Base-by-base conservation (phyloP, 768 basidiomycete species). In the Paxillus rubicundulus region DNA sequence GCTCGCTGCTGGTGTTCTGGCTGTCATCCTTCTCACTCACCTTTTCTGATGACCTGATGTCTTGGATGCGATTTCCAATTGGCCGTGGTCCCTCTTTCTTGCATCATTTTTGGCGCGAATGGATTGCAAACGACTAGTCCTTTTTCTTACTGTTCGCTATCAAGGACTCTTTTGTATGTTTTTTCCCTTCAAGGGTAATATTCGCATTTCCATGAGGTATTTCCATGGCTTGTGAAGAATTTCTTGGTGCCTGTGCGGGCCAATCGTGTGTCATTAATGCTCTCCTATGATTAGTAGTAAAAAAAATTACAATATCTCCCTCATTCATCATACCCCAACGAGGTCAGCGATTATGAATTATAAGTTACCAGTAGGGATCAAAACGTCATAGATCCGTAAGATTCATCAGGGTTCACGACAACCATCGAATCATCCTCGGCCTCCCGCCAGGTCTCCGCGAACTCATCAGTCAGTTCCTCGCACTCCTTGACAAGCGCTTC, bases 401-500 rank as follows among this genome's bases (percentile, higher is more conserved):
- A 14, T 33, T 52, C 43, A 27, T 54, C 47, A 50, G 53, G 40
- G 12, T 55, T 20, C 16, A 58, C 34, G 14, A 47, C 45, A n/a
- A 55, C 45, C 36, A 58, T 21, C 9, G 43, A 46, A 36, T 50
- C 54, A 16, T 58, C 54, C n/a, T 70, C 68, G 20, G 62, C 47
- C 40, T 58, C 67, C 50, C 56, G 54, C 30, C 61, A 63, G 8
- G 59, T 56, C 52, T 75, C 68, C 45, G 75, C 77, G 63, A 86
- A 87, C 62, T 87, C 86, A 34, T 81, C 78, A 59, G 84, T 63
- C 38, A 87, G 61, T 36, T 80, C 75, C 50, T 74, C 74, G 47
- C 78, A 82, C 69, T 89, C 86, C 46, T 74, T 65, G 33, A 75
- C 60, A 13, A 87, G 72, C 5, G 75, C 74, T 38, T 78, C 72